Base-by-base conservation (phyloP, 2,329 filamentous ascomycete species). In the Colletotrichum salicis region DNA sequence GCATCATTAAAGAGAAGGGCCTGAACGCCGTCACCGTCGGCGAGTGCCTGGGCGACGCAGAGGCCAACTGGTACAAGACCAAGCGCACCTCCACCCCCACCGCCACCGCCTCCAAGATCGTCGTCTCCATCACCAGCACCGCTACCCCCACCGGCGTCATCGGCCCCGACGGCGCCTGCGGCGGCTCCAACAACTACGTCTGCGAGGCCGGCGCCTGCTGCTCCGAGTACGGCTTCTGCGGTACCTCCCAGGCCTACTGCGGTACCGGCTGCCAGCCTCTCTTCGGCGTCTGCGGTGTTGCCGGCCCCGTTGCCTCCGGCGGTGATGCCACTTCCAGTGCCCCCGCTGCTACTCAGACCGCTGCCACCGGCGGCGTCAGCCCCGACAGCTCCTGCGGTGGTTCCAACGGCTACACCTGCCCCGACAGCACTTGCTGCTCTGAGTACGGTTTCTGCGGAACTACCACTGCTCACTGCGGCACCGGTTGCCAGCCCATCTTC, bases 31-130 rank as follows among this genome's bases (percentile, higher is more conserved):
- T 86, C 29, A 84, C 84, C 19, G 78, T 86, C 19, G 85, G 85
- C 51, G 84, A 86, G 73, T 87, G 84, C 73, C 78, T 87, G 27
- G 82, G 80, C 27, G 85, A 86, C 74, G 80, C 82, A 4, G 65
- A 75, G n/a, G 78, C 75, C 54, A 86, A 87, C 79, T 87, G 85
- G 85, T 86, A 87, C 77, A 69, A 63, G 57, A 65, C 65, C 52
- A 72, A 72, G 61, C 72, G 72, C 65, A 72, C 72, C 24, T 70
- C 70, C 7, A 74, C 72, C 11, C 72, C 72, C 13, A 66, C 70
- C n/a, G 72, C 70, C 61, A 74, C 72, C 45, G 64, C 65, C 15
- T 64, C 66, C 61, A 64, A 48, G 41, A 62, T 69, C 48, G 61
- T 62, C 24, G 51, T 73, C 58, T 45, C 61, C 66, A 74, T 73